Evolutionary conservation across 164 flowering plant genomes (phyloP).

Genomic region (Vitis cinerea): DNA sequence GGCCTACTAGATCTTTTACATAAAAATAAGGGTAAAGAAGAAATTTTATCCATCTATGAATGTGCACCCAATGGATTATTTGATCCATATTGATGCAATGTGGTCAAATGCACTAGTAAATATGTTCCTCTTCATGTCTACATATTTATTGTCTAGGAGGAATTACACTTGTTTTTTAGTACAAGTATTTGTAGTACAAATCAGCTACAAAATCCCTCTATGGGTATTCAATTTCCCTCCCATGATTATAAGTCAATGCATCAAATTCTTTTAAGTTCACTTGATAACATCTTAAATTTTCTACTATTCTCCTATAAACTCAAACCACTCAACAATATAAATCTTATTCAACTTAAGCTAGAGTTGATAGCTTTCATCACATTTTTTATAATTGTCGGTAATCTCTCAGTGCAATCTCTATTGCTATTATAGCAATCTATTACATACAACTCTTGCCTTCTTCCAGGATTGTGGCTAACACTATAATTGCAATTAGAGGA

Average conservation of each 20-base stretch:
- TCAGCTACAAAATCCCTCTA: conserved; percentile 64
- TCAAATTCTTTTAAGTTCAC: conserved; percentile 58
- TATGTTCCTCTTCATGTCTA: too few species aligned
- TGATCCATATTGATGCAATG: too few species aligned
- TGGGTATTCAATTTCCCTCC: conserved; percentile 67
- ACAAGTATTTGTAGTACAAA: conserved; percentile 27
- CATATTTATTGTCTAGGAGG: conserved; percentile 11
- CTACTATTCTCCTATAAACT: conserved; percentile 44
- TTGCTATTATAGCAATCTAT: conserved; percentile 47
- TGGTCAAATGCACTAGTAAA: too few species aligned
- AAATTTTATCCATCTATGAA: too few species aligned
- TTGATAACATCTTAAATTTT: conserved; percentile 38
- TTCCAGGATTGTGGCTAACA: conserved; percentile 47
- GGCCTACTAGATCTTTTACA: conserved; percentile 11
- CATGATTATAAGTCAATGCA: conserved; percentile 69
- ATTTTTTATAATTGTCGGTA: conserved; percentile 35
- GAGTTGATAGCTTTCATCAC: conserved; percentile 34
- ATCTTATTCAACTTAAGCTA: conserved; percentile 41
- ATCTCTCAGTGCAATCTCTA: conserved; percentile 29
- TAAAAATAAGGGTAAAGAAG: too few species aligned
- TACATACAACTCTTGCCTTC: conserved; percentile 55
- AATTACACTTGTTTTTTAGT: too few species aligned
- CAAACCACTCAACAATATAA: conserved; percentile 55
- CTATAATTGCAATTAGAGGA: conserved; percentile 24
- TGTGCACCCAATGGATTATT: too few species aligned